Evolutionary conservation across 2,329 filamentous ascomycete genomes (phyloP), one percentile per base, ranked within the genome.

Genomic region (Lasiodiplodia gonubiensis): DNA sequence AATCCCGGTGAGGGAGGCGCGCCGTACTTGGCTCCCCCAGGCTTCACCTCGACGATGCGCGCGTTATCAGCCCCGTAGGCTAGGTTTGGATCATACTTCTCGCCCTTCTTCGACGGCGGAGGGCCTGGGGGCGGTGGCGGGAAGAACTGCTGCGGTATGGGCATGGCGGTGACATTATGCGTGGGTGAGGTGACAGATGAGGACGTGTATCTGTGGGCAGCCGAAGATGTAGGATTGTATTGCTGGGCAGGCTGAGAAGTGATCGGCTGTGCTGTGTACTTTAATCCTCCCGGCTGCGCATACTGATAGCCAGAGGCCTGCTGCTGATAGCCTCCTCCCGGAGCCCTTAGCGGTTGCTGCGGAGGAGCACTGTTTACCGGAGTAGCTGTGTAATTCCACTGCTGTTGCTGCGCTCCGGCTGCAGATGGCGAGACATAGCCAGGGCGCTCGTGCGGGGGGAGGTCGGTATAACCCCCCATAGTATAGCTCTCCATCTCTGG

Each of bases 401-500:
- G 72, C 64, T 72, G 70, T 66, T 60, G 77, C 71, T 60, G 77
- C 71, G 71, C 46, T 52, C 37, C 66, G 69, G 64, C 33, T 35
- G 52, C 61, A 39, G 55, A 35, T 4, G 60, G 64, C 12, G 68
- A 73, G 67, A 74, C 67, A 68, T 79, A 82, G 42, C 76, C 78
- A 2, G 81, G 80, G 5, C 81, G 74, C 69, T 83, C 77, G 63
- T 81, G 72, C 14, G 80, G 81, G 33, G 81, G 81, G 11, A 81
- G 75, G 69, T 83, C 81, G 27, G 74, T 72, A 68, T 80, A 83
- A 65, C 77, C 79, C 61, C 80, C 80, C 79, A 82, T 82, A 59
- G 79, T 81, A 39, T 80, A 77, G 69, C 75, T 75, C 54, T 76
- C 48, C 66, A 55, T 55, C 16, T 55, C 23, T 5, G 51, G 1